phyloP scores from a whole-genome alignment of 352 stramenopile species.

The Phytophthora lateralis region DNA sequence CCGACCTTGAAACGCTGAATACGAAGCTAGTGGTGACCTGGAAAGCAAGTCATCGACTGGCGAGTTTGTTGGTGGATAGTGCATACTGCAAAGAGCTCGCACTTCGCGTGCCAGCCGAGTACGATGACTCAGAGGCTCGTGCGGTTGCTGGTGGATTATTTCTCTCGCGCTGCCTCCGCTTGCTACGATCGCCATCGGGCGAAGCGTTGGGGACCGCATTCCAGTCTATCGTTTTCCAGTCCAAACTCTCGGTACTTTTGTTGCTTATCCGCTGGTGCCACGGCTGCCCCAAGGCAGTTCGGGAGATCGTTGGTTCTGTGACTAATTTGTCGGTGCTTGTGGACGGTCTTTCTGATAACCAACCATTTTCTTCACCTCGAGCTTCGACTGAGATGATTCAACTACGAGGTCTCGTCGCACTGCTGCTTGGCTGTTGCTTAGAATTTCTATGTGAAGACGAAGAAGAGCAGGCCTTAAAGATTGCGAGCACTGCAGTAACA shows the following conservation, averaged over 20 bases:
- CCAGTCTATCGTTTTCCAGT: conserved; percentile 54
- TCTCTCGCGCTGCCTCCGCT: conserved; percentile 60
- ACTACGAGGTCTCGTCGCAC: conserved; percentile 47
- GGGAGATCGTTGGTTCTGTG: conserved; percentile 62
- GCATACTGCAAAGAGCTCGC: conserved; percentile 73
- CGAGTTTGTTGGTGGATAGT: conserved; percentile 50
- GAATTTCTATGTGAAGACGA: conserved; percentile 55
- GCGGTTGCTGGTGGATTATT: conserved; percentile 64
- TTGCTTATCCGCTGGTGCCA: conserved; percentile 68
- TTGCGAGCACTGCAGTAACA: conserved; percentile 20
- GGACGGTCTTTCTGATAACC: conserved; percentile 30
- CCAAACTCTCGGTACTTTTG: conserved; percentile 53
- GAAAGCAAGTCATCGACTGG: conserved; percentile 74
- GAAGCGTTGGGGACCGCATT: conserved; percentile 15
- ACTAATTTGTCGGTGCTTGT: conserved; percentile 64
- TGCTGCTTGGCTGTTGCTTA: conserved; percentile 64
- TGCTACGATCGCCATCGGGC: conserved; percentile 30
- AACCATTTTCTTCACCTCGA: conserved; percentile 11
- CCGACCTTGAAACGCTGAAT: conserved; percentile 27
- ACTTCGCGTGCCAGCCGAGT: conserved; percentile 61
- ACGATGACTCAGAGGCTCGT: conserved; percentile 49
- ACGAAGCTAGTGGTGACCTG: conserved; percentile 43
- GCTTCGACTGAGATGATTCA: conserved; percentile 35
- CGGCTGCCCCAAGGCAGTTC: conserved; percentile 60
- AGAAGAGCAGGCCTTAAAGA: conserved; percentile 29